A percentile compares a stretch with the other conserved stretches of the same genome.
Conservation (phyloP, 1,284 basidiomycete genomes). For the Malassezia furfur region DNA sequence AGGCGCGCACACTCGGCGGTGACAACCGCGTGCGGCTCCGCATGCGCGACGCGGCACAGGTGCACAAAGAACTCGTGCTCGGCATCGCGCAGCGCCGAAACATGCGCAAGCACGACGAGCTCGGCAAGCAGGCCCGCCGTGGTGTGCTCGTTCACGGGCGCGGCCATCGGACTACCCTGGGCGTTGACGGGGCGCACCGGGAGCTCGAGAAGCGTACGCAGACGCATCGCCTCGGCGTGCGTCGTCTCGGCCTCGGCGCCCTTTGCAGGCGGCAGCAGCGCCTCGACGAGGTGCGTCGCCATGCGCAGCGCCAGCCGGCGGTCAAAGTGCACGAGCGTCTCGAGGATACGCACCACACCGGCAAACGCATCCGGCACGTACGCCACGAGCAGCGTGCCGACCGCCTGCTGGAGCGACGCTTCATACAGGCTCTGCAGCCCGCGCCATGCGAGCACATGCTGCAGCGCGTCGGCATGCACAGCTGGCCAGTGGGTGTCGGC, state of each 20-base stretch:
- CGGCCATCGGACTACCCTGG: background rate
- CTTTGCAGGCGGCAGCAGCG: background rate
- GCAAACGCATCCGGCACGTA: background rate
- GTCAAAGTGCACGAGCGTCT: background rate
- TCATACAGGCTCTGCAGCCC: constrained; percentile 17
- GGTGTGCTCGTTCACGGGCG: background rate
- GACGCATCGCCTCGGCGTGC: background rate
- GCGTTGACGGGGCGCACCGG: background rate
- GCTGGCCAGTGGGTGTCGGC: constrained; percentile 1
- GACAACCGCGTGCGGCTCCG: constrained; percentile 33
- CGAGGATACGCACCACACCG: background rate
- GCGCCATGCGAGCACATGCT: constrained; percentile 16
- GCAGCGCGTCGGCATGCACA: background rate
- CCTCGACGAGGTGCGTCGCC: background rate
- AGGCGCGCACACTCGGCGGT: constrained; percentile 25
- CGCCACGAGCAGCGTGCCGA: constrained; percentile 2
- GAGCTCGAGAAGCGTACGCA: background rate
- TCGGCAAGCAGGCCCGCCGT: constrained; percentile 26
- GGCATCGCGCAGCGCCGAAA: constrained; percentile 26
- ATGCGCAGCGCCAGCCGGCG: constrained; percentile 5
- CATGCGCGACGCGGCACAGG: constrained; percentile 32
- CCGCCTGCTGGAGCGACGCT: constrained; percentile 18
- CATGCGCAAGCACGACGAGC: constrained; percentile 40
- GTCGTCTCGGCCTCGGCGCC: background rate
- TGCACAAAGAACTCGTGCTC: constrained; percentile 34